A percentile compares a stretch with the other conserved stretches of the same genome.
Evolutionary conservation across 1,284 basidiomycete genomes (phyloP).

Genomic region (Coniferiporia sulphurascens): DNA sequence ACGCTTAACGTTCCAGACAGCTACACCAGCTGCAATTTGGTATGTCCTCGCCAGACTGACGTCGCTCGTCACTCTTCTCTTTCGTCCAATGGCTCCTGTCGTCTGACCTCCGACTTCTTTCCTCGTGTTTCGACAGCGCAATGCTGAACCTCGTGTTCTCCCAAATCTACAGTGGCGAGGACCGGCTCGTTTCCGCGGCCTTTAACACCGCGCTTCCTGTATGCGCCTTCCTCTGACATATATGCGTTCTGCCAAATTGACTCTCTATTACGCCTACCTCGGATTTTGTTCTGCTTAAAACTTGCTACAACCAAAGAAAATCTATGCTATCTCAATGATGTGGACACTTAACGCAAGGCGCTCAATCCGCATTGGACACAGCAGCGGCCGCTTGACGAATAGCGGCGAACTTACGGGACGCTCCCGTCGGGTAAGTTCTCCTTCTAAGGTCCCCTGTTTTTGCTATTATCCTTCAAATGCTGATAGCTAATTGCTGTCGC

Average conservation of each 20-base stretch:
- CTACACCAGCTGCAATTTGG: conserved; percentile 33
- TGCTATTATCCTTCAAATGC: no score
- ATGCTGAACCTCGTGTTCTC: conserved; percentile 33
- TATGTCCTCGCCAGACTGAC: conserved; percentile 14
- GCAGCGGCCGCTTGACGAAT: conserved; percentile 5
- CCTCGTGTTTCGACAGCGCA: conserved; percentile 22
- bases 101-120: conserved; percentile 5
- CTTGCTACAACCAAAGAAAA: conserved; percentile 18
- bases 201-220: conserved; percentile 28
- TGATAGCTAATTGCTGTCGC: neutral
- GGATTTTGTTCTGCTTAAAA: neutral
- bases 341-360: conserved; percentile 22
- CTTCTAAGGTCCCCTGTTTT: neutral
- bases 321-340: conserved; percentile 27
- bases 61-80: neutral
- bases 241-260: neutral
- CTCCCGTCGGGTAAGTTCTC: neutral
- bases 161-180: conserved; percentile 25
- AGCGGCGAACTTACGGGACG: neutral
- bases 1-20: conserved; percentile 33
- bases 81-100: neutral
- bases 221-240: neutral
- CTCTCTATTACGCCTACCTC: neutral
- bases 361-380: conserved; percentile 5
- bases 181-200: conserved; percentile 25